Evolutionary conservation across 73 alveolate genomes (phyloP).

Genomic region (Blepharisma stoltei): DNA sequence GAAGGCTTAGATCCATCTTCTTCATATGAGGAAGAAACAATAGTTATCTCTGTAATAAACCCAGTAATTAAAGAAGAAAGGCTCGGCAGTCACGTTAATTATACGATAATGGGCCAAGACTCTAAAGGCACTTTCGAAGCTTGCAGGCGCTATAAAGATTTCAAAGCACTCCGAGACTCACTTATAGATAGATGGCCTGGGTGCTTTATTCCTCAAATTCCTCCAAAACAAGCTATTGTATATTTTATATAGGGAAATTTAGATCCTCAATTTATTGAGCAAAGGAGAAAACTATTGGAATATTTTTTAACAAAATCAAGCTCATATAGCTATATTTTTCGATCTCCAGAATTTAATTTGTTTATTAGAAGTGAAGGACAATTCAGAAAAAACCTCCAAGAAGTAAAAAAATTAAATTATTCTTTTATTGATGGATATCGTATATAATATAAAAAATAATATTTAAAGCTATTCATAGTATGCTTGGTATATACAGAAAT

Average conservation of each 20-base stretch:
- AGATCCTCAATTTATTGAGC: conserved; percentile 9
- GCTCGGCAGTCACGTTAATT: background rate
- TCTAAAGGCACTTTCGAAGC: conserved; percentile 41
- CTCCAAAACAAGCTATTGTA: conserved; percentile 13
- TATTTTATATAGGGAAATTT: conserved; percentile 10
- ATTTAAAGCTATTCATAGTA: too few species aligned
- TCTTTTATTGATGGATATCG: too few species aligned
- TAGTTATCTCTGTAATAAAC: background rate
- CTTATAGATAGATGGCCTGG: background rate
- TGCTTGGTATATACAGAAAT: too few species aligned
- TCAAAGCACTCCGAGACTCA: background rate
- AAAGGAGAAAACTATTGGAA: conserved; percentile 16
- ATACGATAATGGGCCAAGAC: conserved; percentile 37
- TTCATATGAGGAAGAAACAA: background rate
- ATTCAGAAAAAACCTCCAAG: background rate
- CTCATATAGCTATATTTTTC: background rate
- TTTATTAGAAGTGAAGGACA: background rate
- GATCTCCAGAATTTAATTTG: conserved; percentile 2
- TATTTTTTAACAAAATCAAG: background rate
- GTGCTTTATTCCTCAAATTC: background rate
- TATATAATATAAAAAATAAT: too few species aligned
- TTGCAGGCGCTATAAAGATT: background rate
- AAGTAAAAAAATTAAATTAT: background rate
- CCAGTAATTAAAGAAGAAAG: background rate
- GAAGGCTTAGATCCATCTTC: too few species aligned